phyloP scores from a whole-genome alignment of 2,329 filamentous ascomycete species.

The Fusarium sterilihyphosum region DNA sequence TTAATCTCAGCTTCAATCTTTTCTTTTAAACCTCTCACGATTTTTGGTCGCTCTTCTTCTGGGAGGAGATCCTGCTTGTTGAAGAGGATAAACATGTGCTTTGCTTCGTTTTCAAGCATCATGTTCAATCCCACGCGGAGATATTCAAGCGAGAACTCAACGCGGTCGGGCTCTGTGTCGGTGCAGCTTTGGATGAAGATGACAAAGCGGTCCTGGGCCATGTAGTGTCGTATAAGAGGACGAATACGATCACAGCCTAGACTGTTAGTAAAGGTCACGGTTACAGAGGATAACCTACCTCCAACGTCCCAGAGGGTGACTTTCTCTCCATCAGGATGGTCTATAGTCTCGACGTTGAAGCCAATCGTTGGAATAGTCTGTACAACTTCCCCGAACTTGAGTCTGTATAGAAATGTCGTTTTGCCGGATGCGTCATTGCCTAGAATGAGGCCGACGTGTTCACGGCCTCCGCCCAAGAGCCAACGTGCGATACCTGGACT shows the following conservation, averaged over 20 bases:
- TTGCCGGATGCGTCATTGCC: conserved; percentile 65
- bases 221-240: conserved; percentile 43
- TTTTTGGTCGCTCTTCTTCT: conserved; percentile 10
- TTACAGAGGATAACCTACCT: conserved; percentile 19
- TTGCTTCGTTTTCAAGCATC: conserved; percentile 31
- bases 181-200: conserved; percentile 45
- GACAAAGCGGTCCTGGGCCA: conserved; percentile 38
- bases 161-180: conserved; percentile 34
- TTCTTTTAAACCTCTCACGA: conserved; percentile 14
- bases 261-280: neutral
- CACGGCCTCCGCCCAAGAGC: conserved; percentile 32
- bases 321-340: conserved; percentile 27
- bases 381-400: conserved; percentile 92
- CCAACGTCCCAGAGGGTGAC: conserved; percentile 45
- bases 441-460: conserved; percentile 34
- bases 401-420: conserved; percentile 78
- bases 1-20: conserved; percentile 29
- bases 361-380: conserved; percentile 95
- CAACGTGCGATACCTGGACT: conserved; percentile 35
- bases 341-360: conserved; percentile 90
- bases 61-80: conserved; percentile 47
- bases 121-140: conserved; percentile 34
- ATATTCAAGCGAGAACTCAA: conserved; percentile 43
- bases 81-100: conserved; percentile 45
- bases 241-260: conserved; percentile 44